Percentiles rank a stretch among this genome's conserved stretches.
phyloP scores from a whole-genome alignment of 371 early-diverging fungal species.

The Apophysomyces sp. region DNA sequence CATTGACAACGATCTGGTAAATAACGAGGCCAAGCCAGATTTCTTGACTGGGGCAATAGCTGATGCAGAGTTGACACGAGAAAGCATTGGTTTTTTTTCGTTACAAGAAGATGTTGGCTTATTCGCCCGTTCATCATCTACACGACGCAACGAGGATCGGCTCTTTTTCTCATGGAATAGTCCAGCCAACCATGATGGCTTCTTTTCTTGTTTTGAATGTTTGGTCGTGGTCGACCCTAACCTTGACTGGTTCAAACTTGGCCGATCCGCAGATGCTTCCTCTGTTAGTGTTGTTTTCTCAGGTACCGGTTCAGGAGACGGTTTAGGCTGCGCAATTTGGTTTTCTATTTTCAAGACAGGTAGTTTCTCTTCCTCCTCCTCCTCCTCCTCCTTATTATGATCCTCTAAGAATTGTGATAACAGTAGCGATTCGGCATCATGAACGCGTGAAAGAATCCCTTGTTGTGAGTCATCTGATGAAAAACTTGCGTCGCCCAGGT shows the following conservation, averaged over 20 bases:
- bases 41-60: neutral
- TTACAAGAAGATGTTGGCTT: neutral
- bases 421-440: constrained; percentile 21
- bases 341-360: neutral
- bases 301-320: neutral
- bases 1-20: constrained; percentile 1
- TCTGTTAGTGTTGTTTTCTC: neutral
- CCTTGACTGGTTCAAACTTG: neutral
- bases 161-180: neutral
- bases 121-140: neutral
- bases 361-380: neutral
- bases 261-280: neutral
- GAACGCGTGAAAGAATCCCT: constrained; percentile 33
- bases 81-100: neutral
- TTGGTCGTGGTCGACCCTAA: neutral
- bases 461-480: constrained; percentile 30
- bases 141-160: neutral
- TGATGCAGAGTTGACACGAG: neutral
- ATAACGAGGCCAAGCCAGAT: neutral
- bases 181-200: neutral
- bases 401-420: constrained; percentile 1
- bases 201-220: neutral
- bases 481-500: neutral
- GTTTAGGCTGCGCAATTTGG: neutral
- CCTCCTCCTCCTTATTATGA: neutral